Conservation (phyloP, 768 basidiomycete species). For the Calocera cornea region DNA sequence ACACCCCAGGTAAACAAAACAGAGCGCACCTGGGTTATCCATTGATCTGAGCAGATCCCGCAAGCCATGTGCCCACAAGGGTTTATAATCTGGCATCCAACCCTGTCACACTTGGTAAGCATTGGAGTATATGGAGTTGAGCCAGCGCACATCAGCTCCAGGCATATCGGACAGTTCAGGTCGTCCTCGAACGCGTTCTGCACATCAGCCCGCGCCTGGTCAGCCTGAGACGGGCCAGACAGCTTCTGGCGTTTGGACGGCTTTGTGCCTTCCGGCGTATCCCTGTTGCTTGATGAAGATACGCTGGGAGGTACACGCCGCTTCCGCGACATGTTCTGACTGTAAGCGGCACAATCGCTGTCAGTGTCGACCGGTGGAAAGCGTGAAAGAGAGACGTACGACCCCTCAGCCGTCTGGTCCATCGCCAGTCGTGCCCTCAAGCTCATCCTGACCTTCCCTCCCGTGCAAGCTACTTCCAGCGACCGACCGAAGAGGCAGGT, state of each 20-base stretch:
- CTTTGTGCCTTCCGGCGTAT: not conserved
- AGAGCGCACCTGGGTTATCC: not conserved
- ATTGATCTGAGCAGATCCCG: constrained; percentile 1
- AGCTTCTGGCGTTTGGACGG: not conserved
- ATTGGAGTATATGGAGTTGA: not conserved
- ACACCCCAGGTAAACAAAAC: not conserved
- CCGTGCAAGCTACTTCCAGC: not conserved
- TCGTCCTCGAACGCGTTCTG: constrained; percentile 1
- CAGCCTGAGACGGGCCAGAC: not conserved
- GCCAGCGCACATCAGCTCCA: not conserved
- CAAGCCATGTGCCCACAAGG: constrained; percentile 2
- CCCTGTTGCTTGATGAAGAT: not conserved
- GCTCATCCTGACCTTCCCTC: not conserved
- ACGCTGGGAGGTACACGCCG: not conserved
- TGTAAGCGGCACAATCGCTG: not conserved
- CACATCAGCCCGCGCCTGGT: not conserved
- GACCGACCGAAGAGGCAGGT: not conserved
- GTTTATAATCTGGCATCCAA: not conserved
- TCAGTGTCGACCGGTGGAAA: not conserved
- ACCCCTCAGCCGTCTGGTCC: not conserved
- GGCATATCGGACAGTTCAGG: not conserved
- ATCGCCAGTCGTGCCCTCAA: not conserved
- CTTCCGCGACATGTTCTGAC: not conserved
- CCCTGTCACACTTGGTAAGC: not conserved
- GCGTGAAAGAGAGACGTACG: not conserved